phyloP scores from a whole-genome alignment of 2,329 filamentous ascomycete species.

The Phialocephala subalpina region DNA sequence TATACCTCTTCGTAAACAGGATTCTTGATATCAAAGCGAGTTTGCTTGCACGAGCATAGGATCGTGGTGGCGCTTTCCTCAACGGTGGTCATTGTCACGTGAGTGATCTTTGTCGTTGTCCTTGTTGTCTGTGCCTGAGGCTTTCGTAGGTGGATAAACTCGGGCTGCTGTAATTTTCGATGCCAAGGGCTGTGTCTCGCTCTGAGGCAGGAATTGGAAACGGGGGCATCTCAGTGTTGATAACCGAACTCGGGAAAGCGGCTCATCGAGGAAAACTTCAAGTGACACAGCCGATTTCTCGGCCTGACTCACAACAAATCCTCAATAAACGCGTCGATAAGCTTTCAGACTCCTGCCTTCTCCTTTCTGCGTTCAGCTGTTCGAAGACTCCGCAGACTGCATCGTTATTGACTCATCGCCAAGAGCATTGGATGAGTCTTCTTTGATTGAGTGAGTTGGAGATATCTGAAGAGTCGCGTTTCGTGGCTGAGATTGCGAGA shows the following conservation, averaged over 20 bases:
- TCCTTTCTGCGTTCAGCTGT: background rate
- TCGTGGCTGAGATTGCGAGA: no score
- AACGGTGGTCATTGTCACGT: background rate
- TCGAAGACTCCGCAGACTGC: no score
- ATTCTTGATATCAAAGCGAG: slow-evolving; percentile 44
- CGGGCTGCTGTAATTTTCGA: background rate
- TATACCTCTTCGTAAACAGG: slow-evolving; percentile 43
- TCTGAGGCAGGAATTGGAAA: background rate
- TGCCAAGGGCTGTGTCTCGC: background rate
- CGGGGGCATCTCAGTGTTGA: background rate
- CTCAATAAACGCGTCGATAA: background rate
- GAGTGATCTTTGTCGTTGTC: background rate
- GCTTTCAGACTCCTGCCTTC: background rate
- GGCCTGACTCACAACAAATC: slow-evolving; percentile 2
- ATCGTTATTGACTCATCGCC: no score
- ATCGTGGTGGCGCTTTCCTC: slow-evolving; percentile 39
- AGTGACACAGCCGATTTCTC: background rate
- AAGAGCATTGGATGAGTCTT: no score
- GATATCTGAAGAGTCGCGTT: no score
- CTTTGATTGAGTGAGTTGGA: no score
- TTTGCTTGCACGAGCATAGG: slow-evolving; percentile 43
- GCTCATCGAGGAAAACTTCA: background rate
- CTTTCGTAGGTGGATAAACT: background rate
- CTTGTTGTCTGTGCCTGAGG: background rate
- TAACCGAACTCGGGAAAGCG: background rate